Percentiles rank a stretch among this genome's conserved stretches.
Evolutionary conservation across 2,329 filamentous ascomycete species (phyloP).

Genomic region (Raffaelea albimanens): DNA sequence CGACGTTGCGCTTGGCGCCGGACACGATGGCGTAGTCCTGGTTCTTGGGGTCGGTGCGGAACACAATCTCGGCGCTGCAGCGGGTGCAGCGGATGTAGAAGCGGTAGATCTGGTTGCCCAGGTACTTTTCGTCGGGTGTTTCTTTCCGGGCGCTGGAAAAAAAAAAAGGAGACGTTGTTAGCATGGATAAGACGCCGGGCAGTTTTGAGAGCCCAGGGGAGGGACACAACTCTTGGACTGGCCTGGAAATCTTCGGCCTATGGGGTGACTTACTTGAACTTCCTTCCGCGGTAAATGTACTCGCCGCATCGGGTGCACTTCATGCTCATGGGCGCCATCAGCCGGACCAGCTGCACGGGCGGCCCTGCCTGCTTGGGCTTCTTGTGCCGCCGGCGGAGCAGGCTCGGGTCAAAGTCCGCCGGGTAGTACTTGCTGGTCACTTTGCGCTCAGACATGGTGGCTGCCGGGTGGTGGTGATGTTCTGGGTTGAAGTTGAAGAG

Average conservation of each 20-base stretch:
- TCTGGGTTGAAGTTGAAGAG: neutral
- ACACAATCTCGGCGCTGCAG: slow-evolving; percentile 79
- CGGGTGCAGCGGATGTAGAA: slow-evolving; percentile 90
- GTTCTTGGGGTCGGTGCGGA: slow-evolving; percentile 90
- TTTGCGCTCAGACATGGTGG: slow-evolving; percentile 34
- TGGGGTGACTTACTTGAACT: slow-evolving; percentile 73
- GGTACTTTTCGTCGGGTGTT: slow-evolving; percentile 82
- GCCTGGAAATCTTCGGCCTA: too few species aligned
- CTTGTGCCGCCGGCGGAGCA: slow-evolving; percentile 59
- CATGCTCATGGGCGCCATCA: slow-evolving; percentile 86
- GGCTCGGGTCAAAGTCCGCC: slow-evolving; percentile 83
- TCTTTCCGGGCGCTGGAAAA: slow-evolving; percentile 70
- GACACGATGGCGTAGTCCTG: slow-evolving; percentile 68
- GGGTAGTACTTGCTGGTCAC: slow-evolving; percentile 32
- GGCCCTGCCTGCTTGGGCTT: slow-evolving; percentile 58
- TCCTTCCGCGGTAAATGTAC: slow-evolving; percentile 50
- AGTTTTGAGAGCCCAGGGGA: too few species aligned
- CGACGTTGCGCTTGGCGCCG: slow-evolving; percentile 86
- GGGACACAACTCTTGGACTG: too few species aligned
- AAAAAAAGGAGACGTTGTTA: too few species aligned
- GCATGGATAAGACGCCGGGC: neutral
- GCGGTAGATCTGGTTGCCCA: slow-evolving; percentile 75
- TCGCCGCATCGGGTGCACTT: slow-evolving; percentile 42
- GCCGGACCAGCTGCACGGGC: slow-evolving; percentile 73
- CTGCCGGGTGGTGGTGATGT: neutral